Base-by-base conservation (phyloP, 192 early-diverging fungal genomes). In the Pilobolus umbonatus region DNA sequence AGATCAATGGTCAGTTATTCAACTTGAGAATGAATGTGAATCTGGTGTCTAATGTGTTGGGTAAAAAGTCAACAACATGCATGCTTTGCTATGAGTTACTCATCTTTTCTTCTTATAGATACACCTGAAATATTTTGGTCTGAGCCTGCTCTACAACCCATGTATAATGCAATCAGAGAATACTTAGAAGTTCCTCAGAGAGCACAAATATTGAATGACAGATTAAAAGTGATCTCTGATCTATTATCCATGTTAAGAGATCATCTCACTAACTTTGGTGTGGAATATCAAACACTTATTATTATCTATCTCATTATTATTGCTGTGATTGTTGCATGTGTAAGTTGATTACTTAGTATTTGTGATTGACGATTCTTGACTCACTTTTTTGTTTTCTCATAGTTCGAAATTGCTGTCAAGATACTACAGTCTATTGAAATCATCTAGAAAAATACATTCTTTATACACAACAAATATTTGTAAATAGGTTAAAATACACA, bases 91-190 rank as follows among this genome's bases (percentile, higher is more conserved):
- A 19, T 19, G 10, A 6, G 8, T 9, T 28, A 10, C 17, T 22
- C 11, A 28, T 9, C 2, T 31, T 31, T 24, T 7, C 24, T n/a
- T 32, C 15, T 10, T 24, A 6, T 35, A 87, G 85, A 87, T 65
- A 82, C 82, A 5, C 85, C 85, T 0, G 89, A 91, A 66, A 87
- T 91, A 46, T 91, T 91, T 65, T 89, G 88, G 87, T 84, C 82
- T 31, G 89, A 91, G 35, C 86, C 86, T 17, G 81, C 86, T 21
- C 48, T 91, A 35, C 79, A 88, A 58, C 85, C 87, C 11, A 62
- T 91, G 40, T 91, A 91, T 57, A 85, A 81, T 63, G 89, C 87
- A 22, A 89, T 91, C 52, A 68, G 87, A 52, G 74, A 81, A 14
- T 91, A 91, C 51, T 62, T 91, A 4, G 88, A 91, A 52, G 79